Percentiles rank a stretch among this genome's conserved stretches.
Evolutionary conservation across 225 moss, liverwort and hornwort genomes (phyloP).

Genomic region (Straminergon stramineum): DNA sequence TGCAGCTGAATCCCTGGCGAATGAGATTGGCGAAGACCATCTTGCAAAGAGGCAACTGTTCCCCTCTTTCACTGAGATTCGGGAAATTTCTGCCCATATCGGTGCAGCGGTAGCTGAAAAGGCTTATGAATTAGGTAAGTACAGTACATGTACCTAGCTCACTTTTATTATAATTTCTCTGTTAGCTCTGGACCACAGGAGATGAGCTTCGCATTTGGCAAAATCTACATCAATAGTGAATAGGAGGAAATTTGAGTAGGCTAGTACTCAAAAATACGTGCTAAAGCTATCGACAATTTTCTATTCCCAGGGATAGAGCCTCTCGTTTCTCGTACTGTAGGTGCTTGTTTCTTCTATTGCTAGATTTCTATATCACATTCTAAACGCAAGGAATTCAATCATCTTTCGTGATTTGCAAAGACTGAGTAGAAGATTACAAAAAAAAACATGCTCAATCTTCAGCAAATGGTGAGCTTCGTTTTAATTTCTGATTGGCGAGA

Average conservation of each 20-base stretch:
- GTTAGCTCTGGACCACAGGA: not conserved
- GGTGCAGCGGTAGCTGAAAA: slow-evolving; percentile 31
- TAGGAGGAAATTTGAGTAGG: not conserved
- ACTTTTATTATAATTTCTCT: too few relatives aligned
- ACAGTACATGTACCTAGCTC: not conserved
- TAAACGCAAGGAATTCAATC: not conserved
- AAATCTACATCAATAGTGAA: not conserved
- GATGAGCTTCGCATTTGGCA: too few relatives aligned
- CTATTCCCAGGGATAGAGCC: not conserved
- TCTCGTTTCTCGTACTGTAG: not conserved
- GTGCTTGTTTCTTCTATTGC: not conserved
- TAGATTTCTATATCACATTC: not conserved
- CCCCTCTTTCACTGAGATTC: slow-evolving; percentile 26
- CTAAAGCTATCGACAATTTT: not conserved
- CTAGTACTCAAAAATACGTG: not conserved
- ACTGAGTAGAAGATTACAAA: too few relatives aligned
- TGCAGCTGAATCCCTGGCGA: slow-evolving; percentile 27
- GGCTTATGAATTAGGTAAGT: slow-evolving; percentile 26
- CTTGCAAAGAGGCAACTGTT: slow-evolving; percentile 14
- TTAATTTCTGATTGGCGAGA: not conserved
- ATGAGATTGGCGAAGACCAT: slow-evolving; percentile 11
- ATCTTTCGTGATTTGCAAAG: not conserved
- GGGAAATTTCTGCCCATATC: slow-evolving; percentile 27
- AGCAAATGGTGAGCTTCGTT: not conserved
- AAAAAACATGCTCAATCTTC: not conserved